phyloP scores from a whole-genome alignment of 1,284 basidiomycete species.

The Gymnopus androsaceus region DNA sequence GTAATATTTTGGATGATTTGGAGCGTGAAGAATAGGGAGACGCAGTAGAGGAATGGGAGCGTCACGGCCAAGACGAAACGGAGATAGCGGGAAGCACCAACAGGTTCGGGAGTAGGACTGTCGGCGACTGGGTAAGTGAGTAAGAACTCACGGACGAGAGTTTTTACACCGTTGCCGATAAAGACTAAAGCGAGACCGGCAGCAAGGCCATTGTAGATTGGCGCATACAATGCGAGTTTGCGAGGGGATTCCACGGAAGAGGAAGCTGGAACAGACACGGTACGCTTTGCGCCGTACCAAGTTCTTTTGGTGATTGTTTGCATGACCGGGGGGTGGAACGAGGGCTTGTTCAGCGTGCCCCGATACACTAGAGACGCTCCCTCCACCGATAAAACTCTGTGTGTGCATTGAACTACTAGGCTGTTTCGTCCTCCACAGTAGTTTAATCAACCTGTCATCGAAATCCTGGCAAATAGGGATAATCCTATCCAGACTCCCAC shows the following conservation, averaged over 20 bases:
- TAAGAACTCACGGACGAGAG: conserved; percentile 63
- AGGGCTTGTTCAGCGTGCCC: conserved; percentile 9
- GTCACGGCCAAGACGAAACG: conserved; percentile 67
- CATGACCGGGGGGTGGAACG: background rate
- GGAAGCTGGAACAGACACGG: background rate
- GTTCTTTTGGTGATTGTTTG: conserved; percentile 29
- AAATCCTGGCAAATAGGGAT: conserved; percentile 73
- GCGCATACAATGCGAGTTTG: conserved; percentile 56
- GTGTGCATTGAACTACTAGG: conserved; percentile 20
- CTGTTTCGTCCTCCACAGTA: conserved; percentile 67
- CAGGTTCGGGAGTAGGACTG: background rate
- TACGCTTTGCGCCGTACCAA: conserved; percentile 43
- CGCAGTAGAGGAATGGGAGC: conserved; percentile 68
- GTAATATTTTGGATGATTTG: conserved; percentile 70
- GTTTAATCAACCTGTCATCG: conserved; percentile 78
- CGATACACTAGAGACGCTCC: background rate
- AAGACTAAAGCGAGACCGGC: conserved; percentile 55
- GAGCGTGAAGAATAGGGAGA: conserved; percentile 71
- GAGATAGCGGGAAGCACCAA: conserved; percentile 29
- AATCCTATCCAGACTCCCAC: conserved; percentile 72
- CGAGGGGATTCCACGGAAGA: conserved; percentile 5
- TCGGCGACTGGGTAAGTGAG: conserved; percentile 55
- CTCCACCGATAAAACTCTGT: background rate
- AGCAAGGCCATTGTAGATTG: conserved; percentile 77
- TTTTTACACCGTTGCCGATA: conserved; percentile 48